Conservation (phyloP, 441 rosid genomes). For the Cnidoscolus chayamansa region DNA sequence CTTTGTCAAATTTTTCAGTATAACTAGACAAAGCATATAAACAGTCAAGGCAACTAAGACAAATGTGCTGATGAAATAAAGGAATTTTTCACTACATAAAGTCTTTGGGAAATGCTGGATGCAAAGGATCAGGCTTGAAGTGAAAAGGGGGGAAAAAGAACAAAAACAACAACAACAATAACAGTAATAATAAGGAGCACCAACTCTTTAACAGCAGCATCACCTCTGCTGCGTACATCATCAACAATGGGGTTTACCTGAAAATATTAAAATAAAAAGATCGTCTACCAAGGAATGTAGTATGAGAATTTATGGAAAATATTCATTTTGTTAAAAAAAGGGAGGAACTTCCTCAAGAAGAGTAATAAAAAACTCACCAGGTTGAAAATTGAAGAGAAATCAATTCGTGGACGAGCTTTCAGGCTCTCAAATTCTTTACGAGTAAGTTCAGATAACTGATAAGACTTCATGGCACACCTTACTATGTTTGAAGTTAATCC, state of each 20-base stretch:
- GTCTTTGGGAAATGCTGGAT: background rate
- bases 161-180: background rate
- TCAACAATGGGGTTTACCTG: conserved; percentile 80
- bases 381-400: conserved; percentile 69
- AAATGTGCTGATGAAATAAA: background rate
- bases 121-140: background rate
- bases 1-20: conserved; percentile 81
- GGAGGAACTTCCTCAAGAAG: background rate
- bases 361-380: conserved; percentile 36
- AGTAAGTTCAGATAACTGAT: conserved; percentile 62
- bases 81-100: background rate
- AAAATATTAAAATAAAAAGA: background rate
- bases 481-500: conserved; percentile 28
- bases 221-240: conserved; percentile 70
- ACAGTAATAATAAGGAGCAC: conserved; percentile 20
- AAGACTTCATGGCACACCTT: conserved; percentile 75
- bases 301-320: background rate
- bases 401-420: conserved; percentile 86
- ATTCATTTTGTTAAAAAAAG: background rate
- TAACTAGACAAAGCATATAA: conserved; percentile 42
- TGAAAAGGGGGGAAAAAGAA: background rate
- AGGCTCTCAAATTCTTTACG: conserved; percentile 51
- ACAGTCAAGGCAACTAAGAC: background rate
- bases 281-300: background rate
- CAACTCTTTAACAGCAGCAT: conserved; percentile 80